Conservation (phyloP, 257 asterid genomes). For the Penstemon davidsonii region DNA sequence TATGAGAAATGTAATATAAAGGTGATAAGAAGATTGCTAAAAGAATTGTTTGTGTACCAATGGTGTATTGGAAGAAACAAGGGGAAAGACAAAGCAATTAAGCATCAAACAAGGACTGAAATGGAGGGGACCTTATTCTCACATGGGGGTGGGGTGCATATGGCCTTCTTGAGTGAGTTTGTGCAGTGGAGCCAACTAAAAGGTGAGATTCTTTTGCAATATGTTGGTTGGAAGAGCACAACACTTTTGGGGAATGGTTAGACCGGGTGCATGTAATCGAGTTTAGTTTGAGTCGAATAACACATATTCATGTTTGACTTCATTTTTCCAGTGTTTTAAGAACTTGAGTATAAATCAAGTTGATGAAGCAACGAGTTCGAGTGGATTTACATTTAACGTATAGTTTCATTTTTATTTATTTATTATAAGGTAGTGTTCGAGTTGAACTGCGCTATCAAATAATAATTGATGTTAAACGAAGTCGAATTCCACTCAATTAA, state of each 20-base stretch:
- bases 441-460: no score
- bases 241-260: constrained; percentile 35
- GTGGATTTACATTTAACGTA: no score
- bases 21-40: constrained; percentile 10
- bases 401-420: no score
- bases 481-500: no score
- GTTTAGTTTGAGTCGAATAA: no score
- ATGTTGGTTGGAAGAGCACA: constrained; percentile 51
- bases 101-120: constrained; percentile 47
- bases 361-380: no score
- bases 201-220: constrained; percentile 72
- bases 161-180: constrained; percentile 23
- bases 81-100: constrained; percentile 46
- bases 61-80: constrained; percentile 45
- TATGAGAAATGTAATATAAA: background rate
- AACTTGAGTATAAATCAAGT: no score
- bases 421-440: no score
- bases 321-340: no score
- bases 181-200: constrained; percentile 59
- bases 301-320: background rate
- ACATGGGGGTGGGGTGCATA: constrained; percentile 78
- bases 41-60: constrained; percentile 23
- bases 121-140: constrained; percentile 76
- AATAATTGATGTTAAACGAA: no score
- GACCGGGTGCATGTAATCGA: no score